Evolutionary conservation across 345 rosid species (phyloP).

Genomic region (Brassica cretica): DNA sequence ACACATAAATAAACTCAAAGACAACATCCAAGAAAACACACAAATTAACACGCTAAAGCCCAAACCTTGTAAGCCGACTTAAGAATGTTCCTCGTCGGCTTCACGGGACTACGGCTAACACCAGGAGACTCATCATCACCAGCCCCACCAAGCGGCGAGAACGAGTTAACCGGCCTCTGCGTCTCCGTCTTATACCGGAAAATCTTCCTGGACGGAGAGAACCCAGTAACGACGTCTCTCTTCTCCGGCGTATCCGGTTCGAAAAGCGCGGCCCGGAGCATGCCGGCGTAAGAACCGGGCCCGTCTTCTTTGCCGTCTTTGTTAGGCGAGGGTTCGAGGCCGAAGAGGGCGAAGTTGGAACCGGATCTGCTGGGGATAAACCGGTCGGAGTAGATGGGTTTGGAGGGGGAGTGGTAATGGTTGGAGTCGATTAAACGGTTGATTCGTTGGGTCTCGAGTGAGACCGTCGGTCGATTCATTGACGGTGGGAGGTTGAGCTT

Average conservation of each 20-base stretch:
- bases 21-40: conserved; percentile 10
- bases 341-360: conserved; percentile 86
- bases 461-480: conserved; percentile 49
- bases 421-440: conserved; percentile 71
- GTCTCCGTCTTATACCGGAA: conserved; percentile 90
- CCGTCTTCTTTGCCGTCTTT: conserved; percentile 50
- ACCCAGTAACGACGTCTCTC: conserved; percentile 45
- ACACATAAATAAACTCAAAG: conserved; percentile 6
- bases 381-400: conserved; percentile 85
- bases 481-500: conserved; percentile 57
- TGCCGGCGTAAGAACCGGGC: conserved; percentile 63
- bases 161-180: conserved; percentile 59
- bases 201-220: conserved; percentile 57
- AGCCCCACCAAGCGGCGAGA: conserved; percentile 70
- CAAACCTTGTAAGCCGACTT: conserved; percentile 87
- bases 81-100: conserved; percentile 83
- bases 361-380: conserved; percentile 95
- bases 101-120: conserved; percentile 62
- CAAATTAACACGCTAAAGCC: conserved; percentile 15
- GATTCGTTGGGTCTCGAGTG: conserved; percentile 53
- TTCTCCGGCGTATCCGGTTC: conserved; percentile 84
- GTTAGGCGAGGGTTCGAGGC: conserved; percentile 47
- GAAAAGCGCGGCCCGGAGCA: conserved; percentile 71
- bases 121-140: conserved; percentile 55
- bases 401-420: conserved; percentile 68